Evolutionary conservation across 2,329 filamentous ascomycete species (phyloP), one percentile per base, ranked within the genome.

Genomic region (Salinomyces thailandicus): DNA sequence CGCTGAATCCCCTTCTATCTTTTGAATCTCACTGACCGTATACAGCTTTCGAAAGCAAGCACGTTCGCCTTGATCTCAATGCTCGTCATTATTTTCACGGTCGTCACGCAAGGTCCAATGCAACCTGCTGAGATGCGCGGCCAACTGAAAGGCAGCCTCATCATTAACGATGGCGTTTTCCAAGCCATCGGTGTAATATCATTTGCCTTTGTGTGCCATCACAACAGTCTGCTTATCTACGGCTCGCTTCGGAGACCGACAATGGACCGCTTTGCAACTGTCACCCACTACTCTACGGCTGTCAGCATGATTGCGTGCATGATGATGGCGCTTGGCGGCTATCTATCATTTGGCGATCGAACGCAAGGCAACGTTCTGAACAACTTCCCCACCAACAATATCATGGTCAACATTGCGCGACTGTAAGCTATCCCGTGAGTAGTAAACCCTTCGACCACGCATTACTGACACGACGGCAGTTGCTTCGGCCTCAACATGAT

Each of bases 401-500:
- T 80, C 50, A 81, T 96, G 76, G 86, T 96, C 56, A 96, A 95
- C 62, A 72, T 98, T 40, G 91, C 91, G 15, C 81, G 91, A 36
- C 72, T 98, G 67, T 73, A 60, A 51, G 66, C 50, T 22, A 13
- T n/a, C 18, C 30, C 16, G 17, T n/a, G n/a, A n/a, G n/a, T n/a
- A n/a, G n/a, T n/a, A n/a, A n/a, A n/a, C 20, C 20, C 8, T n/a
- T 15, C 5, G 12, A 13, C 16, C 11, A 12, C 18, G 5, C 5
- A 15, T 14, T 32, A 24, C 9, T 28, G 16, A 37, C 26, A 27
- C 3, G 29, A 37, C 20, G 35, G 17, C 26, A 71, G 69, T 34
- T 95, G 85, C 63, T 96, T 98, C 57, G 91, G 91, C 2, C 73
- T 98, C 48, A 98, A 98, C 69, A 98, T 98, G 91, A 77, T 98